Percentiles rank a stretch among this genome's conserved stretches.
These are phyloP conservation scores for Mortierella sp. DNA, from an alignment of 371 early-diverging fungal species.

Conservation along the genomic window DNA sequence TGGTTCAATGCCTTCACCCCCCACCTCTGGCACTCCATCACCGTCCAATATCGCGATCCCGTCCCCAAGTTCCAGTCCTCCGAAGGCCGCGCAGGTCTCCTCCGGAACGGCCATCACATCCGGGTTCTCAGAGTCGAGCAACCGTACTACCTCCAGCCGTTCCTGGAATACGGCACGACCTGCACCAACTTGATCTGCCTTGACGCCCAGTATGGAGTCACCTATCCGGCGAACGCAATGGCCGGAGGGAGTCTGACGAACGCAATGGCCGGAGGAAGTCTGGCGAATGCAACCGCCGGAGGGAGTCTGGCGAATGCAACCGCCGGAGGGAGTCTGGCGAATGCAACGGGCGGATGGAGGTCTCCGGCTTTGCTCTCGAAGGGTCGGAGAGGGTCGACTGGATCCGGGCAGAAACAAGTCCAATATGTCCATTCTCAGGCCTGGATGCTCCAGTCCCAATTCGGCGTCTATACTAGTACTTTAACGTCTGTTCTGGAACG, in stretches of 20 bases:
- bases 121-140: not conserved
- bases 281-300: no score
- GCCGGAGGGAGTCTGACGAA: no score
- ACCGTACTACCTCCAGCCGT: not conserved
- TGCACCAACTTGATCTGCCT: not conserved
- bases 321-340: no score
- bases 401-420: not conserved
- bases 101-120: not conserved
- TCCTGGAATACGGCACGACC: not conserved
- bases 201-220: not conserved
- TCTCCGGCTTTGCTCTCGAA: not conserved
- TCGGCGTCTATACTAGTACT: no score
- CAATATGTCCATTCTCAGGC: no score
- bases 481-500: not conserved
- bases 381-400: not conserved
- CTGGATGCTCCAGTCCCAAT: no score
- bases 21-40: not conserved
- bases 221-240: no score
- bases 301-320: no score
- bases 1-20: not conserved
- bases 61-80: not conserved
- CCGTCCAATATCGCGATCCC: not conserved
- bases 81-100: not conserved
- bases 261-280: no score
- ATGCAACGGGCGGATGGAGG: not conserved